Percentiles rank a stretch among this genome's conserved stretches.
phyloP scores from a whole-genome alignment of 225 moss, liverwort and hornwort species.

The Antitrichia curtipendula region DNA sequence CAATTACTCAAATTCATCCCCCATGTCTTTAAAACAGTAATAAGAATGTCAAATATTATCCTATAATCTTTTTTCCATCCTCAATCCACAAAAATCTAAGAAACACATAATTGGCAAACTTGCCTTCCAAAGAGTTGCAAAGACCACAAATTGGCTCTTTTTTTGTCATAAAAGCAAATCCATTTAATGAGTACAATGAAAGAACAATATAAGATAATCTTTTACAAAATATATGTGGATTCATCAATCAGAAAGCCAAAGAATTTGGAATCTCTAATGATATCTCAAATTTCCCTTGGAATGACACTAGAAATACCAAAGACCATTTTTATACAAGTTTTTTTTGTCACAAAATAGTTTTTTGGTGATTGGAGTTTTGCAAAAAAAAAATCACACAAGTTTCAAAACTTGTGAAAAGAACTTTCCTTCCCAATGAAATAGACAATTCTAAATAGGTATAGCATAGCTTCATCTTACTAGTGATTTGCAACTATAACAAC shows the following conservation, averaged over 20 bases:
- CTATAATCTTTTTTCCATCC: background rate
- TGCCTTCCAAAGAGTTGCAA: background rate
- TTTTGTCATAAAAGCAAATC: background rate
- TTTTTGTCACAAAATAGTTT: background rate
- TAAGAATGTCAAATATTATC: background rate
- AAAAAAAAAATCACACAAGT: background rate
- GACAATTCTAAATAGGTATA: background rate
- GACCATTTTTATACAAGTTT: background rate
- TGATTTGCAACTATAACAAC: background rate
- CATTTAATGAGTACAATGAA: background rate
- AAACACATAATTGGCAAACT: background rate
- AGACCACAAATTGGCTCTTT: background rate
- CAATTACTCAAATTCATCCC: background rate
- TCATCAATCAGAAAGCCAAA: background rate
- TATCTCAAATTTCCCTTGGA: background rate
- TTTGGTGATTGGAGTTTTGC: background rate
- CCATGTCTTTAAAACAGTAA: background rate
- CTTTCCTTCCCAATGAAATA: background rate
- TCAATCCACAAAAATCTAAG: background rate
- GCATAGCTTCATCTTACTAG: too few relatives aligned
- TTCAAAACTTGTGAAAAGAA: background rate
- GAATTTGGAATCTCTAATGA: background rate
- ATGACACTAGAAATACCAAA: background rate
- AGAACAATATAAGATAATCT: background rate
- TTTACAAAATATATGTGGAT: background rate